Evolutionary conservation across 2,329 filamentous ascomycete genomes (phyloP).

Genomic region (Epichloe glyceriae): DNA sequence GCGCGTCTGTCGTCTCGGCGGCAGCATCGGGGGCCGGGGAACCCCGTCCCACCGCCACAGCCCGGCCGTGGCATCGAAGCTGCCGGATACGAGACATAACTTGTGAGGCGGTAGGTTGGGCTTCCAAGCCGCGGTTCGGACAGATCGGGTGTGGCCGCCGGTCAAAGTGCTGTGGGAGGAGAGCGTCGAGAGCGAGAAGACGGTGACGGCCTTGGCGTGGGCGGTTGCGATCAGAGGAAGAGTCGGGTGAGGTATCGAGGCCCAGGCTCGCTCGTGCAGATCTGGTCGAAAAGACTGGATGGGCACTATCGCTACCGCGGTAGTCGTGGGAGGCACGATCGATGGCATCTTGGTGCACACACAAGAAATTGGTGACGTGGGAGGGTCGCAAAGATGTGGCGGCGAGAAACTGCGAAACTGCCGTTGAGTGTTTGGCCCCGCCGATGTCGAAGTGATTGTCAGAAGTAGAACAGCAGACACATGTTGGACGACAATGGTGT

Average conservation of each 20-base stretch:
- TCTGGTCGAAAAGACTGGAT: conserved; percentile 40
- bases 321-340: background rate
- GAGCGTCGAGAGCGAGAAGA: conserved; percentile 78
- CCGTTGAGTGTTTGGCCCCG: no score
- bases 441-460: no score
- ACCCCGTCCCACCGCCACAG: conserved; percentile 59
- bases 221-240: conserved; percentile 82
- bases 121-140: conserved; percentile 84
- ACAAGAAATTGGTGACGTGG: no score
- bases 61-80: conserved; percentile 86
- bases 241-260: conserved; percentile 70
- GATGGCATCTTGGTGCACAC: conserved; percentile 1
- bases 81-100: conserved; percentile 78
- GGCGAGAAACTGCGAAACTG: no score
- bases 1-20: conserved; percentile 11
- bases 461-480: no score
- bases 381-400: no score
- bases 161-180: conserved; percentile 66
- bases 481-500: no score
- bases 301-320: conserved; percentile 13
- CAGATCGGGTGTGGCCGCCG: conserved; percentile 80
- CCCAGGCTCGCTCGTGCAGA: conserved; percentile 67
- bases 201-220: conserved; percentile 72
- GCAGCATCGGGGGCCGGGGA: conserved; percentile 17
- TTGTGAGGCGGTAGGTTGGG: conserved; percentile 48